Evolutionary conservation across 768 basidiomycete genomes (phyloP).

Genomic region (Pleurotus eryngii): DNA sequence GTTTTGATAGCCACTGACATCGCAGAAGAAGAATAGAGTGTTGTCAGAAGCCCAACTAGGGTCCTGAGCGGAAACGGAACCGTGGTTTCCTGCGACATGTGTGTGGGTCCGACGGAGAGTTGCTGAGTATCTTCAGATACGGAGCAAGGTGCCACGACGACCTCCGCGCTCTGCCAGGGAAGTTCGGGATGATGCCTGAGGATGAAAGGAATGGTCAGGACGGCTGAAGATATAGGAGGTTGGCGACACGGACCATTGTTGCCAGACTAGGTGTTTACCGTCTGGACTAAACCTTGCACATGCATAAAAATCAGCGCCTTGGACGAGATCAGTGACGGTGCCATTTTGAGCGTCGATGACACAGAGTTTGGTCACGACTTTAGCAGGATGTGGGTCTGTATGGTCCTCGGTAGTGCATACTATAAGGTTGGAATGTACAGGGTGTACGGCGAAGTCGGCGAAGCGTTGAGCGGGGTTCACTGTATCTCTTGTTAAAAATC

Average conservation of each 20-base stretch:
- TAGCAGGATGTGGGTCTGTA: background rate
- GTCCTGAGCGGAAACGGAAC: too few species aligned
- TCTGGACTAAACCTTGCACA: background rate
- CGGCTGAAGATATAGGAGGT: too few species aligned
- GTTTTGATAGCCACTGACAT: too few species aligned
- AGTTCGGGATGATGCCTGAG: slow-evolving; percentile 9
- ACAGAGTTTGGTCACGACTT: background rate
- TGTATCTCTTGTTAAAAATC: background rate
- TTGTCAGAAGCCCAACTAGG: too few species aligned
- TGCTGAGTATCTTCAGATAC: background rate
- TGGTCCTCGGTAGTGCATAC: background rate
- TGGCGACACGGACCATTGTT: background rate
- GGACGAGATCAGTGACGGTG: background rate
- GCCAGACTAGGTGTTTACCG: background rate
- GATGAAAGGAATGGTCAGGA: background rate
- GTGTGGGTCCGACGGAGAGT: background rate
- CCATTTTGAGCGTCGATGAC: background rate
- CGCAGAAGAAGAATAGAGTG: too few species aligned
- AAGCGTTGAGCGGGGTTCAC: background rate
- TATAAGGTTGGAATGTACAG: background rate
- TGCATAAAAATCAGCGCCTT: background rate
- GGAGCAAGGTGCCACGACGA: background rate
- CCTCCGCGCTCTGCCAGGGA: slow-evolving; percentile 11
- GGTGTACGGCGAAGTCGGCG: background rate
- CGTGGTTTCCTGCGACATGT: background rate